Evolutionary conservation across 2,329 filamentous ascomycete species (phyloP), one percentile per base, ranked within the genome.

Genomic region (Nothophaeocryptopus gaeumannii): DNA sequence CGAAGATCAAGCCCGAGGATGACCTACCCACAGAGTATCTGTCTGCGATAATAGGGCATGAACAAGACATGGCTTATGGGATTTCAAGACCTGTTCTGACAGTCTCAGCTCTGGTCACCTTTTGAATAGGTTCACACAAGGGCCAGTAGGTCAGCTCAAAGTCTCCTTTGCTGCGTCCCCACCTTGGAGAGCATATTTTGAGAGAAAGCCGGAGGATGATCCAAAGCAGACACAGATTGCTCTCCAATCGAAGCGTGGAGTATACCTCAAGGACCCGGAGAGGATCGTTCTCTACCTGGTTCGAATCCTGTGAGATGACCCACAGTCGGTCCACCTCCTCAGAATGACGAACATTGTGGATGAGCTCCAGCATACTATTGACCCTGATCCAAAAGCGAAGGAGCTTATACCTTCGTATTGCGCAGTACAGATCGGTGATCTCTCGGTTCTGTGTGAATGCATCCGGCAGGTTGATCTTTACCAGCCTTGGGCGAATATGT

Each of bases 401-500:
- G 14, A 32, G 0, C 16, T 56, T 5, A 29, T 59, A 8, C 50
- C 45, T 8, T 38, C 54, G 5, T 36, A 39, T n/a, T 33, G 54
- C 7, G 56, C 51, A 8, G 39, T 47, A 0, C 35, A 70, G 0
- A 67, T 81, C 7, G 70, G 72, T 2, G 71, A 78, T 12, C 60
- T 80, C 0, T 71, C 75, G 2, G 70, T 81, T 31, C 34, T 78
- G 0, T 56, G 67, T 1, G 64, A 80, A 51, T 75, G 74, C 41
- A 26, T 72, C 7, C 62, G 64, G 5, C 75, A 80, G 49, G 55
- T 81, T 2, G 61, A 75, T 1, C 49, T 72, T 1, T 79, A 73
- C 53, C 72, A 75, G 39, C 77, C 77, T 0, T 79, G 77, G 76
- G 73, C 75, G 2, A 63, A 60, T 30, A 65, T 55, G 0, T 77